Evolutionary conservation across 192 early-diverging fungal species (phyloP), one percentile per base, ranked within the genome.

Genomic region (Mortierella antarctica): DNA sequence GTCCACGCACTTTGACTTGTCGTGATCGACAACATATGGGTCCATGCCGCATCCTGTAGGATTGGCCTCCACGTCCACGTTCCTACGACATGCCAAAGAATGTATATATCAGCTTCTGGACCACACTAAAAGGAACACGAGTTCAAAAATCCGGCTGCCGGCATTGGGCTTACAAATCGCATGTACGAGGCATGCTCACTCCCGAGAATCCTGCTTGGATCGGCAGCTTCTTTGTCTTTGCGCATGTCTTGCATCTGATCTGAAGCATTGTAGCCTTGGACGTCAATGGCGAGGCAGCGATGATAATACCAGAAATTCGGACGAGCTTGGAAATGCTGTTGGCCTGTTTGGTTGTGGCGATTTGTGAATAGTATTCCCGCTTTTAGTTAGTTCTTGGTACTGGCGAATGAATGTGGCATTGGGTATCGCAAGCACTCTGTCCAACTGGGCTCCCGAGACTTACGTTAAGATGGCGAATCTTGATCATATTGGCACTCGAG

Each of bases 1-100:
- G 86, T 99, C 98, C 39, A 99, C 92, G 85, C 98, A 99, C 71
- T 84, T 89, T 80, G 92, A 97, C 75, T 96, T 97, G 86, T 99
- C 96, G 70, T 97, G 96, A 46, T 96, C 89, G 57, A 99, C 93
- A 40, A 97, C 85, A 81, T 92, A 99, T 31, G 98, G 96, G 65
- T 99, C 98, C 65, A 99, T 63, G 2, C 91, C 90, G 67, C 93
- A 94, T 55, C 91, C 87, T 80, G 83, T 74, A 61, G 91, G 81
- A 15, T 72, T 74, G 2, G 78, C 67, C 23, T 75, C 88, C 6
- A 80, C 65, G n/a, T 63, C 70, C 17, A 63, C 65, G 40, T 66
- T 80, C 49, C 69, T 72, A 67, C 20, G 45, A 18, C 12, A 40
- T 42, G 65, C 5, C 31, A 31, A 31, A 2, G 31, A 2, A 31